Evolutionary conservation across 2,329 filamentous ascomycete species (phyloP), one percentile per base, ranked within the genome.

Genomic region (Cordyceps militaris): DNA sequence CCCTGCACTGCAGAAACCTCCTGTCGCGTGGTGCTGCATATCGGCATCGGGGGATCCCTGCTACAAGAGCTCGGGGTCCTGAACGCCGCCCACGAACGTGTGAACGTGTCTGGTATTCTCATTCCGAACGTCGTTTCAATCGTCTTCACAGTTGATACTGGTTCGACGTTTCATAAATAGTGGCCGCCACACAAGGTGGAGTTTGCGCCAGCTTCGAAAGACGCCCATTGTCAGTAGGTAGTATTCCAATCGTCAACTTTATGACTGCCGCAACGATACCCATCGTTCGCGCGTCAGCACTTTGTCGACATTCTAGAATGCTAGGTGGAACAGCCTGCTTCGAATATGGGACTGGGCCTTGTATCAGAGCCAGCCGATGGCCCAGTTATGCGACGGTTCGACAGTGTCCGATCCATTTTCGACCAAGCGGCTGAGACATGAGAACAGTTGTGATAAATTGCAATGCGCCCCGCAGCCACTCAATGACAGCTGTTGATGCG

Each of bases 331-430:
- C 19, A 43, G 46, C n/a, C 34, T 9, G 9, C 54, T 49, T 49
- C 53, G 13, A 30, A 48, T 7, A 23, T n/a, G n/a, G 53, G 44
- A 43, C 53, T 56, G 42, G 53, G 32, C 23, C 24, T 24, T n/a
- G 53, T 30, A 32, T 16, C 44, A 49, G 13, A 26, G 24, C 30
- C 16, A 14, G 19, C 26, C 36, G 47, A 46, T 34, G 51, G 14
- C 47, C 57, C 43, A 58, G 32, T 54, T 44, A 4, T 54, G 48
- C n/a, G 28, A 58, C 16, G 26, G 44, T 11, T 44, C 13, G 46
- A 43, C 46, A 30, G 50, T 40, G 69, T 69, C 66, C 69, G 69
- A 66, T 68, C 65, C 62, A 65, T 70, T 67, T 68, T 69, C 67
- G 69, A 68, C 63, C 63, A 10, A 63, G 68, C 66, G 59, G 66